phyloP scores from a whole-genome alignment of 2,329 filamentous ascomycete genomes.

The Aspergillus sp. region DNA sequence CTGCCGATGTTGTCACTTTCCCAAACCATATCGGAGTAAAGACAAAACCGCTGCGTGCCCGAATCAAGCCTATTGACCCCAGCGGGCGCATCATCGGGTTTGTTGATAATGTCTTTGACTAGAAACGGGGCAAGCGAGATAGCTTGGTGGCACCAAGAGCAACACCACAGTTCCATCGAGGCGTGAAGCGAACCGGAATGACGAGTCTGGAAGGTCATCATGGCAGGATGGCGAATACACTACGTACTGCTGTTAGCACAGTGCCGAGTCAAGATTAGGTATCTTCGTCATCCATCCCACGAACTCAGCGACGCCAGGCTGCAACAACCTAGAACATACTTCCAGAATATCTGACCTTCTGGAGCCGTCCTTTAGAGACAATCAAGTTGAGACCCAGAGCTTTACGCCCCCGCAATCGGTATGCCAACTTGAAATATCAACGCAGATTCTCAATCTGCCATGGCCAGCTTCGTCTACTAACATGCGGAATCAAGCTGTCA shows the following conservation, averaged over 20 bases:
- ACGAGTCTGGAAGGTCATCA: not conserved
- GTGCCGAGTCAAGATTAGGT: not conserved
- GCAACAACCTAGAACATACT: not conserved
- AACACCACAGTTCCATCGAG: constrained; percentile 14
- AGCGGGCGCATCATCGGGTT: constrained; percentile 41
- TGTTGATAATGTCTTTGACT: constrained; percentile 44
- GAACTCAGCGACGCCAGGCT: not conserved
- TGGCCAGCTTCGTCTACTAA: not conserved
- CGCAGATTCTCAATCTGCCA: not conserved
- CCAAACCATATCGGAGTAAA: constrained; percentile 37
- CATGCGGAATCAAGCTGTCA: not conserved
- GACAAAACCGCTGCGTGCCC: constrained; percentile 40
- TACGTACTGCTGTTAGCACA: not conserved
- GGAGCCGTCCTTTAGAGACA: constrained; percentile 19
- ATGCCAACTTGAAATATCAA: not conserved
- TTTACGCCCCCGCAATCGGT: not conserved
- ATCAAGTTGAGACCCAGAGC: constrained; percentile 18
- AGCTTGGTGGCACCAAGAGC: constrained; percentile 8
- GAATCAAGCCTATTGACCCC: constrained; percentile 38
- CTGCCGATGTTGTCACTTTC: constrained; percentile 43
- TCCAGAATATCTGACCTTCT: constrained; percentile 6
- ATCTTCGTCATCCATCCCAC: not conserved
- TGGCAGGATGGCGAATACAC: not conserved
- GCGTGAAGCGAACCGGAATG: constrained; percentile 17
- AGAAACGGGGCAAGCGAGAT: constrained; percentile 34